Base-by-base conservation (phyloP, 352 stramenopile species). In the Phytophthora litchii region DNA sequence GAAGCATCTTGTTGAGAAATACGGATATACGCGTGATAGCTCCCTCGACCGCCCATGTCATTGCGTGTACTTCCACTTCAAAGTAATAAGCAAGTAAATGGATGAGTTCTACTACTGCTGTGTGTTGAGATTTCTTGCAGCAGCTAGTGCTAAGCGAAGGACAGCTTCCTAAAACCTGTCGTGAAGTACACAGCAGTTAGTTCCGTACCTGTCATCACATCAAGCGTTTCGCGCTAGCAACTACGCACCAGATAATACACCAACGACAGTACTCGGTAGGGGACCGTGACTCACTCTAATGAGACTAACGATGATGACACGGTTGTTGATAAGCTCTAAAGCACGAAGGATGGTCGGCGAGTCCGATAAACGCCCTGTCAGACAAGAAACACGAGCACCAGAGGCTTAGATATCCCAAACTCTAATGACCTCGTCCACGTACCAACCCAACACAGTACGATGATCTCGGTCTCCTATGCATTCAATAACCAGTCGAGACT, bases 361-460 rank as follows among this genome's bases (percentile, higher is more conserved):
- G 13, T 76, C 60, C 10, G 49, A 64, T 12, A 84, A 51, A 8
- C 53, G 57, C 5, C 54, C 72, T 80, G 41, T 7, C 10, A 57
- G 4, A 2, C n/a, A 25, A 29, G 10, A 7, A 7, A 35, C 14
- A 34, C 16, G 13, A 31, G 3, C 29, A 40, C 49, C 3, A 58
- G 27, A 14, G 25, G 21, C 36, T 13, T 6, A 47, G 4, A 42
- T 14, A 25, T 11, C 4, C 12, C 2, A 60, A 13, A 16, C 8
- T 25, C 13, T 4, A 21, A 14, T 27, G 23, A 27, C 23, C n/a
- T 27, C 23, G 23, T 27, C 5, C 23, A 63, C 54, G 23, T 55
- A 81, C 72, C 67, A 45, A 74, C 76, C 72, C 72, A 85, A 29
- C 61, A 72, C 20, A 84, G 52, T 3, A 84, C 58, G 38, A 84